Percentiles rank a stretch among this genome's conserved stretches.
Conservation (phyloP, 305 asterid genomes). For the Caryopteris hybrid region DNA sequence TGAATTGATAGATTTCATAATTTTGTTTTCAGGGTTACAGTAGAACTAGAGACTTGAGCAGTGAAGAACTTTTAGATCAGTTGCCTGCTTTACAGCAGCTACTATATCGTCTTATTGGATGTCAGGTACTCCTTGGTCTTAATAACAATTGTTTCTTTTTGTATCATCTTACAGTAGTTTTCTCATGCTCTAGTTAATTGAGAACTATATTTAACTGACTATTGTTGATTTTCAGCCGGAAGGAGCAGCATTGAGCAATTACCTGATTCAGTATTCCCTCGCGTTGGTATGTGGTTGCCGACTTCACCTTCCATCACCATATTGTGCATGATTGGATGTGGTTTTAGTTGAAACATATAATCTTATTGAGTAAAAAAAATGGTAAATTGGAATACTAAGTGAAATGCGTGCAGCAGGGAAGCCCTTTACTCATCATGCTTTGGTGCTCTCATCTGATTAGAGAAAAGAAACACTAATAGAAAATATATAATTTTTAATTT, state of each 20-base stretch:
- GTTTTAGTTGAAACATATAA: neutral
- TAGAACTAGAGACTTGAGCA: conserved; percentile 83
- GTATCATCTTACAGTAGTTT: neutral
- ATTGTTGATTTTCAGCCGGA: conserved; percentile 57
- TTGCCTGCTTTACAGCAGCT: conserved; percentile 93
- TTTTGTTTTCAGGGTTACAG: conserved; percentile 59
- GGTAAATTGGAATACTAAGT: conserved; percentile 5
- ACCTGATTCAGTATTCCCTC: conserved; percentile 73
- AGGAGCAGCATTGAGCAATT: conserved; percentile 74
- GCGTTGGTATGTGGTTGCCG: conserved; percentile 56
- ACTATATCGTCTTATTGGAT: conserved; percentile 83
- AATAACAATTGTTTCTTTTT: neutral
- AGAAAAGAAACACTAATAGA: neutral
- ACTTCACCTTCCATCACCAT: conserved; percentile 13
- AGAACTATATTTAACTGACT: neutral
- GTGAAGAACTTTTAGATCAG: conserved; percentile 85
- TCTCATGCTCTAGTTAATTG: neutral
- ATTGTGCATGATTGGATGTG: neutral
- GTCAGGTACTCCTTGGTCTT: conserved; percentile 59
- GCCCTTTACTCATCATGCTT: neutral
- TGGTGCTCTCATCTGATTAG: conserved; percentile 7
- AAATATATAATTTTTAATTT: neutral
- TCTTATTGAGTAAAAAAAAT: neutral
- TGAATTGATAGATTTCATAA: neutral
- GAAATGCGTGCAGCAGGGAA: neutral